phyloP scores from a whole-genome alignment of 2,329 filamentous ascomycete species.

The Xylaria sp. region DNA sequence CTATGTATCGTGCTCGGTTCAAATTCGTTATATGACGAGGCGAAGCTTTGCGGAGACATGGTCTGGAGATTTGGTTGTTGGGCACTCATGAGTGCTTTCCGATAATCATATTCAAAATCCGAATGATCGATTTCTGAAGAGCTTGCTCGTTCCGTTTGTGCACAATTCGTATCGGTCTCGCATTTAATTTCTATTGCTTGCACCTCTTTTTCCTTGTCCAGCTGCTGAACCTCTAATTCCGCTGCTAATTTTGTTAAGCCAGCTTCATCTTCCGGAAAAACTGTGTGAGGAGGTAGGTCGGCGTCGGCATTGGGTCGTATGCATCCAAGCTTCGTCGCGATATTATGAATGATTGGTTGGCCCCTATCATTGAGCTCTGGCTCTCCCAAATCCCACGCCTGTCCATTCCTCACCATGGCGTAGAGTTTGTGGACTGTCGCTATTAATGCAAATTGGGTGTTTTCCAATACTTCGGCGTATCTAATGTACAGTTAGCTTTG shows the following conservation, averaged over 20 bases:
- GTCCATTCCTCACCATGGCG: constrained; percentile 68
- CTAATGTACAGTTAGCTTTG: constrained; percentile 50
- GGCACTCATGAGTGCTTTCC: constrained; percentile 59
- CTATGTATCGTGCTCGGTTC: constrained; percentile 49
- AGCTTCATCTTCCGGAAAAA: constrained; percentile 71
- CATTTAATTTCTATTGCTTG: constrained; percentile 48
- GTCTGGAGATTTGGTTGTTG: constrained; percentile 57
- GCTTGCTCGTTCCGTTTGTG: constrained; percentile 61
- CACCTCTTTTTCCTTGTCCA: constrained; percentile 51
- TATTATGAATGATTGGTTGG: constrained; percentile 73
- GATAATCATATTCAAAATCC: constrained; percentile 66
- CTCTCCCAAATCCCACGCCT: constrained; percentile 71
- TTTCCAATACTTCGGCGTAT: constrained; percentile 73
- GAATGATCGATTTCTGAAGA: constrained; percentile 67
- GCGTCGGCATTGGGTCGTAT: constrained; percentile 71
- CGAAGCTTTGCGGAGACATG: constrained; percentile 66
- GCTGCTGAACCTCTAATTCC: constrained; percentile 63
- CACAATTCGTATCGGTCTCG: constrained; percentile 53
- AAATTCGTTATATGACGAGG: constrained; percentile 56
- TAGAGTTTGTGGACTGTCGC: constrained; percentile 74
- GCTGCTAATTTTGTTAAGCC: constrained; percentile 67
- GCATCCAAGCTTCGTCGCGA: constrained; percentile 72
- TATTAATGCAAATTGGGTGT: constrained; percentile 72
- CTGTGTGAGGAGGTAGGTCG: constrained; percentile 66
- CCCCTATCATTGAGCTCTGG: constrained; percentile 72